Evolutionary conservation across 2,329 filamentous ascomycete genomes (phyloP).

Genomic region (Sporothrix brasiliensis): DNA sequence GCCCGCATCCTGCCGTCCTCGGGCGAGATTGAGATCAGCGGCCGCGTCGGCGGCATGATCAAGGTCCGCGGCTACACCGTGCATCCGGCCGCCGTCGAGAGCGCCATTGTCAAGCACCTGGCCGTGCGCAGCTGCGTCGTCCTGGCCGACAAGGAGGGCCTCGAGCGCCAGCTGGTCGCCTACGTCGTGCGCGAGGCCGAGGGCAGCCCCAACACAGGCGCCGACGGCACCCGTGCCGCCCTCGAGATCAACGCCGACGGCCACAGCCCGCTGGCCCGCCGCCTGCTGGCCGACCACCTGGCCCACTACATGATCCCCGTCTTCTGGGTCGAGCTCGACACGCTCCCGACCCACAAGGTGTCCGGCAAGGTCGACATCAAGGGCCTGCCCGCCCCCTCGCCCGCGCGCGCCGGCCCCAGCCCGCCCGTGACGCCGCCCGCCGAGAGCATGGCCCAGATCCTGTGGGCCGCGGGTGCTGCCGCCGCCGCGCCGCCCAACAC

Average conservation of each 20-base stretch:
- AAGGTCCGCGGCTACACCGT: slow-evolving; percentile 79
- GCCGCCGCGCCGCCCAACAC: not conserved
- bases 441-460: slow-evolving; percentile 42
- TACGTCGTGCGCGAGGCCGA: slow-evolving; percentile 73
- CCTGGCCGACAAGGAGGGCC: slow-evolving; percentile 71
- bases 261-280: slow-evolving; percentile 69
- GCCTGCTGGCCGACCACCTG: slow-evolving; percentile 65
- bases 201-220: slow-evolving; percentile 37
- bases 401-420: slow-evolving; percentile 50
- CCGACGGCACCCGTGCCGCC: slow-evolving; percentile 44
- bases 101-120: slow-evolving; percentile 68
- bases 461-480: slow-evolving; percentile 18
- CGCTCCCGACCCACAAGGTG: slow-evolving; percentile 73
- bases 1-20: slow-evolving; percentile 67
- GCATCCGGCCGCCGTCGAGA: slow-evolving; percentile 75
- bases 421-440: slow-evolving; percentile 49
- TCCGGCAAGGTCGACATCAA: slow-evolving; percentile 79
- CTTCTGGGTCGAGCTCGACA: slow-evolving; percentile 72
- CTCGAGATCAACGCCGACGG: slow-evolving; percentile 71
- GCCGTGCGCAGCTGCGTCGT: slow-evolving; percentile 74
- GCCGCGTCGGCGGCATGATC: slow-evolving; percentile 77
- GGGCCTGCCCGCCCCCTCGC: slow-evolving; percentile 68
- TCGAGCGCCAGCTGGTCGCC: slow-evolving; percentile 74
- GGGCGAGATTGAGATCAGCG: slow-evolving; percentile 73
- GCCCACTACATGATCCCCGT: slow-evolving; percentile 84